Conservation (phyloP, 768 basidiomycete genomes). For the Naematelia aurantialba region DNA sequence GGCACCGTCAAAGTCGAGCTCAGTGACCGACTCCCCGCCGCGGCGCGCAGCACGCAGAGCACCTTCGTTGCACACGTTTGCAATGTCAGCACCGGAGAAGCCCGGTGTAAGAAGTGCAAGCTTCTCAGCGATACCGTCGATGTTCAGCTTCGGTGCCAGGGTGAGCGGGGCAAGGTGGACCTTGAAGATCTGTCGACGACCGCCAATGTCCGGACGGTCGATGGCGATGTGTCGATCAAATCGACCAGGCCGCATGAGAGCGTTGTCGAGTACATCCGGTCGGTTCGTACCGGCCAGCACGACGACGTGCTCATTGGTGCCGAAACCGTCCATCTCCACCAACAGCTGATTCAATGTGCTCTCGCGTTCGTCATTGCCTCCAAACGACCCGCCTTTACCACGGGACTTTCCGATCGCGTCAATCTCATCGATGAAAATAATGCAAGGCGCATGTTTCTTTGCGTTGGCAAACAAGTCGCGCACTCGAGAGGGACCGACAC, state of each 20-base stretch:
- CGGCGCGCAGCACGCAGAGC: constrained; percentile 90
- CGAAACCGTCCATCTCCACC: constrained; percentile 99
- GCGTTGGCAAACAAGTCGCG: constrained; percentile 96
- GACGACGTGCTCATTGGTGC: constrained; percentile 93
- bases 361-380: constrained; percentile 96
- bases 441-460: constrained; percentile 95
- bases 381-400: constrained; percentile 70
- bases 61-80: constrained; percentile 98
- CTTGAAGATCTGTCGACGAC: constrained; percentile 86
- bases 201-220: constrained; percentile 89
- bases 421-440: constrained; percentile 99
- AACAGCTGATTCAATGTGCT: constrained; percentile 94
- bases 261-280: constrained; percentile 91
- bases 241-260: constrained; percentile 92
- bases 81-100: constrained; percentile 97
- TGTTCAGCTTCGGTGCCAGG: constrained; percentile 53
- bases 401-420: constrained; percentile 97
- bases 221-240: constrained; percentile 96
- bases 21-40: constrained; percentile 69
- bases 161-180: constrained; percentile 85
- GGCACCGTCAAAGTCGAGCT: constrained; percentile 89
- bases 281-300: constrained; percentile 95
- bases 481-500: constrained; percentile 94
- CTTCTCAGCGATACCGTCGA: constrained; percentile 70
- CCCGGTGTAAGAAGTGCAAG: constrained; percentile 94